Conservation (phyloP, 257 asterid genomes). For the Ilex asprella region DNA sequence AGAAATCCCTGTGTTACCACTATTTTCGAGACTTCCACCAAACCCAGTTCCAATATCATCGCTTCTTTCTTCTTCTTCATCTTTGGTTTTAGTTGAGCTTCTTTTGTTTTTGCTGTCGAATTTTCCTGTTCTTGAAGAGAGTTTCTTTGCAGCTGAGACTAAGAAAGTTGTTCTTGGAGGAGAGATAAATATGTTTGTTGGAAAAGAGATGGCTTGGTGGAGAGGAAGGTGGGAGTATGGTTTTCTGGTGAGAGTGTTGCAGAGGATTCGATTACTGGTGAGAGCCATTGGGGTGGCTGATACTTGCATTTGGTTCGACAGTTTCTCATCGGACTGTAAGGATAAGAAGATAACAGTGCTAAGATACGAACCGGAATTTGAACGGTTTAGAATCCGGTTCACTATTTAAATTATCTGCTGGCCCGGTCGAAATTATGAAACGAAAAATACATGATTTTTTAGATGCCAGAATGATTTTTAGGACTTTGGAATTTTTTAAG, state of each 20-base stretch:
- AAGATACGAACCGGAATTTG: too few species aligned
- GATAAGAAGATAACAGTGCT: too few species aligned
- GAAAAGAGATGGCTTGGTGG: conserved; percentile 25
- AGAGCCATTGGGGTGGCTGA: conserved; percentile 57
- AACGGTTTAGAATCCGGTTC: too few species aligned
- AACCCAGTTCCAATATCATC: conserved; percentile 9
- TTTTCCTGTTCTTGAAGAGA: conserved; percentile 46
- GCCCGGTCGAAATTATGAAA: too few species aligned
- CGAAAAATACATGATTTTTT: too few species aligned
- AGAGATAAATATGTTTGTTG: conserved; percentile 23
- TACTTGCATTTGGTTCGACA: background rate
- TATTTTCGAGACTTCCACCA: conserved; percentile 7
- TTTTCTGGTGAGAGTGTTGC: conserved; percentile 25
- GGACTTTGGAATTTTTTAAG: too few species aligned
- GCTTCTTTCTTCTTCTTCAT: conserved; percentile 24
- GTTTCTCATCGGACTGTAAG: too few species aligned
- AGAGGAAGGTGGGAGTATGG: conserved; percentile 25
- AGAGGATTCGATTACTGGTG: conserved; percentile 46
- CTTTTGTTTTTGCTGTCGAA: conserved; percentile 73
- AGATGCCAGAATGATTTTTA: too few species aligned
- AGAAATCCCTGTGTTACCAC: background rate
- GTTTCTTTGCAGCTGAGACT: conserved; percentile 69
- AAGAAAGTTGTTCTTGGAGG: conserved; percentile 28
- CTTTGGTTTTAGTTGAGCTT: conserved; percentile 44
- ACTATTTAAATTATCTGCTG: too few species aligned